Evolutionary conservation across 2,329 filamentous ascomycete genomes (phyloP), one percentile per base, ranked within the genome.

Genomic region (Pochonia chlamydosporia): DNA sequence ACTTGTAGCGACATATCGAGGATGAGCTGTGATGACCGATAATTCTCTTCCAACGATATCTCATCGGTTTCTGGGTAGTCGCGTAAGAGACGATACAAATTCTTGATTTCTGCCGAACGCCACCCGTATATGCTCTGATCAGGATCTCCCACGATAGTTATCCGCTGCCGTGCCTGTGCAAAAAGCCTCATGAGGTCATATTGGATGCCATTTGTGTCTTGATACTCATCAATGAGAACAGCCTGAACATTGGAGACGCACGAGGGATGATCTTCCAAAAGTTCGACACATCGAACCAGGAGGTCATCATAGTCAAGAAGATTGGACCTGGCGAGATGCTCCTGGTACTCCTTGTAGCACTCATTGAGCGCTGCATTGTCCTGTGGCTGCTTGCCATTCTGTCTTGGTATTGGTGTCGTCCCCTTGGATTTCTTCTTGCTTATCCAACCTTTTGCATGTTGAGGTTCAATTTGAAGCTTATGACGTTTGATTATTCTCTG

Each of bases 121-220:
- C 95, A 99, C 18, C 92, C 89, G 63, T 97, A 99, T 48, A 99
- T 99, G 63, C 91, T 96, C 66, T 99, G 92, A 63, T 99, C 93
- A 0, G 93, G 92, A 62, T 99, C 92, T 28, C 92, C 93, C 4
- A 99, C 93, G 50, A 96, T 88, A 1, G 92, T 97, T 55, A 97
- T 92, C n/a, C 82, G 78, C 47, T 81, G 78, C 37, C 78, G 75
- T 20, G 74, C 70, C 50, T 89, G 82, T 2, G 91, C 89, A 58
- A 99, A 84, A 1, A 96, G 75, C 52, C 80, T 85, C 90, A 96
- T 96, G 36, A 99, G 72, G 56, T 96, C 89, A 59, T 95, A 97
- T 64, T 99, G 92, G 4, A 96, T 84, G 18, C 89, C 80, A 61
- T 97, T 99, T 7, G 92, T 97, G 67, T 99, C 92, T 66, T 99